Percentiles rank a stretch among this genome's conserved stretches.
phyloP scores from a whole-genome alignment of 2,329 filamentous ascomycete species.

The Penicillium sumatraense region DNA sequence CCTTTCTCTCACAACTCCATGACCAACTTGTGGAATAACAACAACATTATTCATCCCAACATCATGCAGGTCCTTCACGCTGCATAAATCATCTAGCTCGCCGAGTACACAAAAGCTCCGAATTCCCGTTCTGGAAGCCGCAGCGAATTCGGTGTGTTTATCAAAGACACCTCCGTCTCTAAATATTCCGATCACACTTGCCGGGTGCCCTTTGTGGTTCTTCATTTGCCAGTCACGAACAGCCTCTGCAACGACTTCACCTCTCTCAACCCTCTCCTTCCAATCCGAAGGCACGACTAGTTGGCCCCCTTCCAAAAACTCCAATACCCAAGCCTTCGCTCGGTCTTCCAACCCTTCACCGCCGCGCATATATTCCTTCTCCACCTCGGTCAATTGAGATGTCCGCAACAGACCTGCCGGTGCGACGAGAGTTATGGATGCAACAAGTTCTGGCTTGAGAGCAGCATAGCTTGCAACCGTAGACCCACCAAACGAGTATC shows the following conservation, averaged over 20 bases:
- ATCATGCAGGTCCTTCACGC: slow-evolving; percentile 33
- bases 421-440: slow-evolving; percentile 50
- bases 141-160: slow-evolving; percentile 36
- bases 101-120: slow-evolving; percentile 40
- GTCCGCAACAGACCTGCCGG: slow-evolving; percentile 51
- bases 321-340: slow-evolving; percentile 42
- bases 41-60: slow-evolving; percentile 41
- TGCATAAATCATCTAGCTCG: slow-evolving; percentile 42
- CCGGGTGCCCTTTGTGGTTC: slow-evolving; percentile 52
- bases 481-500: slow-evolving; percentile 56
- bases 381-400: slow-evolving; percentile 28
- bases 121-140: slow-evolving; percentile 31
- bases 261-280: slow-evolving; percentile 45
- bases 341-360: slow-evolving; percentile 34
- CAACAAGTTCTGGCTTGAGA: slow-evolving; percentile 32
- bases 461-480: slow-evolving; percentile 46
- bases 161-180: slow-evolving; percentile 53
- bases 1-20: slow-evolving; percentile 46
- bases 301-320: slow-evolving; percentile 50
- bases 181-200: slow-evolving; percentile 53
- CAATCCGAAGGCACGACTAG: slow-evolving; percentile 51
- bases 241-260: slow-evolving; percentile 54
- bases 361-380: slow-evolving; percentile 26
- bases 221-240: slow-evolving; percentile 55
- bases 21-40: slow-evolving; percentile 45